Conservation (phyloP, 2,329 filamentous ascomycete genomes). For the Dactylellina parvicollis region DNA sequence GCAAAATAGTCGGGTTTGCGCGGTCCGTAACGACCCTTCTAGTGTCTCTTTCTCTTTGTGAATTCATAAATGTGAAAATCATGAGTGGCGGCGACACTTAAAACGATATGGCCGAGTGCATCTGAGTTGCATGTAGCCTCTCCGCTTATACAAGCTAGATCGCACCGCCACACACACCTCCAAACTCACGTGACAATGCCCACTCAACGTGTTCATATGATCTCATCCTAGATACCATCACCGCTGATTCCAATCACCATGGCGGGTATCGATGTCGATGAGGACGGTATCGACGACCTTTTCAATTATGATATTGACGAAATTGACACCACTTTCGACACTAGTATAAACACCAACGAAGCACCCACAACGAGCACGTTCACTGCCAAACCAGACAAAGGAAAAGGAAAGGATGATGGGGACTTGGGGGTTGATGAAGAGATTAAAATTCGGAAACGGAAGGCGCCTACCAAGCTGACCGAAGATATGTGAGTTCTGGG, state of each 20-base stretch:
- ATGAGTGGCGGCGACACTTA: too few species aligned
- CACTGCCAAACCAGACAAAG: conserved; percentile 57
- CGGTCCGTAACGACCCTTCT: too few species aligned
- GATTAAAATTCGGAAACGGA: conserved; percentile 80
- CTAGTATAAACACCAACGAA: conserved; percentile 54
- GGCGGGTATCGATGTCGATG: conserved; percentile 34
- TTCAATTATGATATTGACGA: conserved; percentile 78
- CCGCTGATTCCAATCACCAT: background rate
- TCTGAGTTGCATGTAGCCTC: too few species aligned
- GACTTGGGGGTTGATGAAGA: conserved; percentile 85
- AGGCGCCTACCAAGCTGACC: conserved; percentile 85
- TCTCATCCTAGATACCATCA: background rate
- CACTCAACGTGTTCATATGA: too few species aligned
- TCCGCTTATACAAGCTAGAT: too few species aligned
- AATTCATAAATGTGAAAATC: too few species aligned
- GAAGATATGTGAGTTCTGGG: conserved; percentile 70
- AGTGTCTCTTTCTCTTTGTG: too few species aligned
- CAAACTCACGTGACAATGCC: too few species aligned
- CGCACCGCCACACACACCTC: too few species aligned
- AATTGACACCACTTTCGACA: conserved; percentile 60
- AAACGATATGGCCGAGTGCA: too few species aligned
- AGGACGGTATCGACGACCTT: conserved; percentile 71
- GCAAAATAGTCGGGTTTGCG: too few species aligned
- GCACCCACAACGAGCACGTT: conserved; percentile 62
- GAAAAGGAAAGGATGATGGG: conserved; percentile 65